Percentiles rank a stretch among this genome's conserved stretches.
Conservation (phyloP, 1,284 basidiomycete species). For the Clitocybe nebularis region DNA sequence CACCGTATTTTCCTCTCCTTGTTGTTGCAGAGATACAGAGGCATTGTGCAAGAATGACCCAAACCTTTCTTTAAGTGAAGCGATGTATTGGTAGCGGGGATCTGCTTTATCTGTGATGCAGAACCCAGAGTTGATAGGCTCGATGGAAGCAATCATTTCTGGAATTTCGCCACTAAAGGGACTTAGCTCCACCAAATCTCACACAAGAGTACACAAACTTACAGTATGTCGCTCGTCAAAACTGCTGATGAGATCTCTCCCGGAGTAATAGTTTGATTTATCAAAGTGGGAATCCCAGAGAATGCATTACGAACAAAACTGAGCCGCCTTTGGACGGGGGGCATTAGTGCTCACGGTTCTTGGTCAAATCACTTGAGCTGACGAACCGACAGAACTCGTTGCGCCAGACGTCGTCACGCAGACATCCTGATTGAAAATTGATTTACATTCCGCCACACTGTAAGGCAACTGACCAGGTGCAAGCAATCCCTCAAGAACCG, state of each 20-base stretch:
- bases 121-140: conserved; percentile 63
- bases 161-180: conserved; percentile 55
- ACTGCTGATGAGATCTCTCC: conserved; percentile 38
- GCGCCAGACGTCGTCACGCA: conserved; percentile 68
- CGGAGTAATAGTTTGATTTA: conserved; percentile 45
- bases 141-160: conserved; percentile 65
- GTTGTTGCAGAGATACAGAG: conserved; percentile 60
- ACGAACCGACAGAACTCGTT: conserved; percentile 84
- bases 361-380: neutral
- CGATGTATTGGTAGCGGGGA: conserved; percentile 63
- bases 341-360: conserved; percentile 2
- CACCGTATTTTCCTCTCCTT: conserved; percentile 85
- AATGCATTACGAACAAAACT: conserved; percentile 68
- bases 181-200: conserved; percentile 9
- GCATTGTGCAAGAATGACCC: conserved; percentile 72
- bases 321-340: conserved; percentile 39
- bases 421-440: no score
- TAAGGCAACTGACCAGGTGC: conserved; percentile 47
- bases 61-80: conserved; percentile 57
- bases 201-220: conserved; percentile 19
- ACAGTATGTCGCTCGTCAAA: conserved; percentile 61
- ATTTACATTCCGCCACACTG: no score
- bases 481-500: conserved; percentile 58
- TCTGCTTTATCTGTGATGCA: conserved; percentile 68
- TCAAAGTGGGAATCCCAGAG: conserved; percentile 61